Conservation (phyloP, 495 filamentous ascomycete genomes). For the Thermochaetoides thermophila region DNA sequence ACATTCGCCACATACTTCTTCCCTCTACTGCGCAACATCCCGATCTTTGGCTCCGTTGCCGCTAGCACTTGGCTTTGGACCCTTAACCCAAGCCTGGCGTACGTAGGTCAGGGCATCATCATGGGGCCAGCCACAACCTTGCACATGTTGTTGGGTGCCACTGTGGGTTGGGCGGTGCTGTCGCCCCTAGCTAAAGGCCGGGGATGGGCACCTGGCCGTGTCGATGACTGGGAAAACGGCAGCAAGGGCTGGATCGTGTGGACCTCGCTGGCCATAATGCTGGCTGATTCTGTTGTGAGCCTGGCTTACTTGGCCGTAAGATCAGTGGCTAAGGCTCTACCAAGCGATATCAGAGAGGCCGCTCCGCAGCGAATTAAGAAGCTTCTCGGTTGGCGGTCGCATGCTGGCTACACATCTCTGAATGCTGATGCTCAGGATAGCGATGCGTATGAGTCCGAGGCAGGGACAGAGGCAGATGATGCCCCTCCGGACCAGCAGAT, state of each 20-base stretch:
- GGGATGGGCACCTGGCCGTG: constrained; percentile 80
- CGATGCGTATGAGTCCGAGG: constrained; percentile 1
- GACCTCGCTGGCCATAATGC: constrained; percentile 90
- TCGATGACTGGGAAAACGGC: constrained; percentile 75
- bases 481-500: constrained; percentile 75
- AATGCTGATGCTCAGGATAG: constrained; percentile 1
- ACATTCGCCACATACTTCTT: constrained; percentile 89
- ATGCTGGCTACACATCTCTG: constrained; percentile 4
- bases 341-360: no score
- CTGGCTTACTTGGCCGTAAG: constrained; percentile 64
- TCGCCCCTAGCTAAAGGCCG: constrained; percentile 72
- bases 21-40: constrained; percentile 68
- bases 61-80: constrained; percentile 86
- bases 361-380: constrained; percentile 3
- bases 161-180: constrained; percentile 82
- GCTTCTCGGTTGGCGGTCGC: not conserved
- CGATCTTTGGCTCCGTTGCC: constrained; percentile 62
- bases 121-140: constrained; percentile 89
- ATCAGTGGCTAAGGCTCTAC: no score
- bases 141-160: constrained; percentile 87
- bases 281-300: constrained; percentile 81
- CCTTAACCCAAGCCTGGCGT: constrained; percentile 86
- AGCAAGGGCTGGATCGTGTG: constrained; percentile 98
- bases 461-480: constrained; percentile 35
- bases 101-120: constrained; percentile 74